Evolutionary conservation across 371 early-diverging fungal genomes (phyloP).

Genomic region (Mortierella sp.): DNA sequence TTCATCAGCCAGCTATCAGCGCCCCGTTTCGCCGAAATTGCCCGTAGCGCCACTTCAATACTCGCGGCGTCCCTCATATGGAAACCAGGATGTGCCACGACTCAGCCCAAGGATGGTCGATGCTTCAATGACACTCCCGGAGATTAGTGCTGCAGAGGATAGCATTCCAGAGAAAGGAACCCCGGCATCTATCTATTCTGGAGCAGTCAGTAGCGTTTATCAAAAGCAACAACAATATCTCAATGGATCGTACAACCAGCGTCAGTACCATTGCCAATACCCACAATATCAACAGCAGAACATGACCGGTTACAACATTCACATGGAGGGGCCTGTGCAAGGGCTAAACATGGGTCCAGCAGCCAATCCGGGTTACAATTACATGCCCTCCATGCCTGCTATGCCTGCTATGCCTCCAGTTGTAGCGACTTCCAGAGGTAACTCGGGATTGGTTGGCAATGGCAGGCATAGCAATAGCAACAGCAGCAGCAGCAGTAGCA

Average conservation of each 20-base stretch:
- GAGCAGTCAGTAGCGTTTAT: too few relatives aligned
- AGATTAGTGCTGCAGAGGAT: constrained; percentile 3
- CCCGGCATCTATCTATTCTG: too few relatives aligned
- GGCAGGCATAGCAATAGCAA: not conserved
- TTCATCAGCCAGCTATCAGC: not conserved
- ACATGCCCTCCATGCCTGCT: too few relatives aligned
- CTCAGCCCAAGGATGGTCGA: constrained; percentile 13
- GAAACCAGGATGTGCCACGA: constrained; percentile 2
- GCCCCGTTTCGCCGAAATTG: constrained; percentile 18
- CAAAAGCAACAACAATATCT: not conserved
- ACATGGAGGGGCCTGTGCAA: too few relatives aligned
- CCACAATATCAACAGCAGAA: too few relatives aligned
- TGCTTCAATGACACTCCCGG: constrained; percentile 8
- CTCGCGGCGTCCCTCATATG: not conserved
- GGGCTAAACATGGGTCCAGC: too few relatives aligned
- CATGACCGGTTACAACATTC: too few relatives aligned
- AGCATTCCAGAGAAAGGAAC: constrained; percentile 18
- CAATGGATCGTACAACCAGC: too few relatives aligned
- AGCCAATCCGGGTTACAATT: too few relatives aligned
- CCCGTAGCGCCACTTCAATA: constrained; percentile 4
- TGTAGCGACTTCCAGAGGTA: not conserved
- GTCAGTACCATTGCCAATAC: too few relatives aligned
- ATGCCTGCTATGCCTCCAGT: too few relatives aligned
- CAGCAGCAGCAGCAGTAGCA: not conserved
- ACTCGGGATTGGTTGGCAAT: not conserved